Percentiles rank a stretch among this genome's conserved stretches.
These are phyloP conservation scores for Didymosphaeria variabile DNA, from an alignment of 2,329 filamentous ascomycete species.

Conservation along the genomic window DNA sequence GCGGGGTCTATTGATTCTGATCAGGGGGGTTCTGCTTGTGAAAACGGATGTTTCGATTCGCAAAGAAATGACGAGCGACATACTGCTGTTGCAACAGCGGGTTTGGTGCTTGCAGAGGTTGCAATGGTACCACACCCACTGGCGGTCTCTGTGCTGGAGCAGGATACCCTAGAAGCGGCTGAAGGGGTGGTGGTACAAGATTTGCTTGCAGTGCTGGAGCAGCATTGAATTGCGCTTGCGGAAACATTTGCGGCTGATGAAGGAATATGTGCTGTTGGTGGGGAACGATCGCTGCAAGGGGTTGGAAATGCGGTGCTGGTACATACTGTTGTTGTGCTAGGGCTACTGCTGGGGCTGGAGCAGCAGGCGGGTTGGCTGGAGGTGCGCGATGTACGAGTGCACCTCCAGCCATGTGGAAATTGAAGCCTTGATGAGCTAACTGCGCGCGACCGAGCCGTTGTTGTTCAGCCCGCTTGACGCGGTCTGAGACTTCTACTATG, in stretches of 20 bases:
- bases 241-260: not conserved
- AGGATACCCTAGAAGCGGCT: not conserved
- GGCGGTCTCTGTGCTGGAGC: not conserved
- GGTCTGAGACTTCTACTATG: conserved; percentile 64
- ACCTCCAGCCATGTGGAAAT: conserved; percentile 33
- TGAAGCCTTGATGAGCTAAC: conserved; percentile 26
- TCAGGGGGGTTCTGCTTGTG: not conserved
- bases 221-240: not conserved
- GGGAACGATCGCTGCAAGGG: conserved; percentile 1
- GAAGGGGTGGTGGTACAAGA: not conserved
- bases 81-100: not conserved
- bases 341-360: not conserved
- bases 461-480: conserved; percentile 52
- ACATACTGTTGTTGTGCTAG: conserved; percentile 26
- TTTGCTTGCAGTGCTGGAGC: not conserved
- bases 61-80: not conserved
- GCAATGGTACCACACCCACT: not conserved
- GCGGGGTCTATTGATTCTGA: not conserved
- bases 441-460: conserved; percentile 30
- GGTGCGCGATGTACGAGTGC: conserved; percentile 18
- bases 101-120: conserved; percentile 1
- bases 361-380: not conserved
- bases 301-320: conserved; percentile 1
- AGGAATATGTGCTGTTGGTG: not conserved
- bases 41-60: not conserved